Conservation (phyloP, 2,329 filamentous ascomycete species). For the Sporothrix humicola region DNA sequence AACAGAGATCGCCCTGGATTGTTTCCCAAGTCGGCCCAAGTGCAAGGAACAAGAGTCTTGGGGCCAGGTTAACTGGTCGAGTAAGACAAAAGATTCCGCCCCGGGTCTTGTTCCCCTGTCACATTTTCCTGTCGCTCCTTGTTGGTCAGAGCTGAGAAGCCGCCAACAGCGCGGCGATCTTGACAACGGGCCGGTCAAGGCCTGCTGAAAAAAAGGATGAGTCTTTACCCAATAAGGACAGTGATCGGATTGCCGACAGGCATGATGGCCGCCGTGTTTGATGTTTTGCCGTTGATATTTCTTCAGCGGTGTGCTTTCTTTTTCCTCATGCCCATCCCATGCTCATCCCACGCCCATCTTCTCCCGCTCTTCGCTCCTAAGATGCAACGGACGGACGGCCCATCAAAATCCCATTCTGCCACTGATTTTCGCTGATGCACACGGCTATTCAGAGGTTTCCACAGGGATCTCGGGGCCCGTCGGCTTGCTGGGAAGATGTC, state of each 20-base stretch:
- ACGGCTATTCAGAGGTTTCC: no score
- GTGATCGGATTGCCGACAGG: neutral
- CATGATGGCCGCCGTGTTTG: neutral
- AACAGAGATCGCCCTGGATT: neutral
- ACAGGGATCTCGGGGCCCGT: neutral
- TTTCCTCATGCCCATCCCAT: neutral
- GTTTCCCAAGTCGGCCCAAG: neutral
- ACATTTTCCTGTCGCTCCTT: neutral
- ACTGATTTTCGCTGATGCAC: no score
- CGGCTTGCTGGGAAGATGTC: conserved; percentile 9
- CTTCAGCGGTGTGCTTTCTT: conserved; percentile 5
- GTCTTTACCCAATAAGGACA: neutral
- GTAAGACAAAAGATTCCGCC: conserved; percentile 6
- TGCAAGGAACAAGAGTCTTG: neutral
- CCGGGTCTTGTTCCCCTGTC: neutral
- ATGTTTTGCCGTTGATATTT: neutral
- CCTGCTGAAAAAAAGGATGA: conserved; percentile 32
- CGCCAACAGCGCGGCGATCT: conserved; percentile 26
- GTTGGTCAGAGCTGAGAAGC: conserved; percentile 27
- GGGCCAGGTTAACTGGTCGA: neutral
- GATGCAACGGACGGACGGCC: neutral
- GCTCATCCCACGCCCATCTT: neutral
- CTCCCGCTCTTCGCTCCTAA: neutral
- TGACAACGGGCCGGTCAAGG: conserved; percentile 31
- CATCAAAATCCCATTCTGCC: neutral